Conservation (phyloP, 2,329 filamentous ascomycete species). For the Aurifilum marmelostoma region DNA sequence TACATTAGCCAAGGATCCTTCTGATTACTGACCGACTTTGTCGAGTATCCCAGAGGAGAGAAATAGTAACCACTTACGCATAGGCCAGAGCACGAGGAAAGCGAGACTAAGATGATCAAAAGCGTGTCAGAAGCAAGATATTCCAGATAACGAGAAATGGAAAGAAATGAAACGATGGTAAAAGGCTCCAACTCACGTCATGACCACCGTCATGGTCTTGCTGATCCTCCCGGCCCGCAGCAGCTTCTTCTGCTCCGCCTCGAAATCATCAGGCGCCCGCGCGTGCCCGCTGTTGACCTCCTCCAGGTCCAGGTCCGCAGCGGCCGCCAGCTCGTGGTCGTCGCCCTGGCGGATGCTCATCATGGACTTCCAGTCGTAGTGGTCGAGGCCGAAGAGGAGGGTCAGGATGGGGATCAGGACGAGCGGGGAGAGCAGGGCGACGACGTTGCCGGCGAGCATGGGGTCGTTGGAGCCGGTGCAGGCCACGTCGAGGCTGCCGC, state of each 20-base stretch:
- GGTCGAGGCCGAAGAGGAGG: constrained; percentile 67
- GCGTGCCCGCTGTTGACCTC: constrained; percentile 54
- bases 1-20: not conserved
- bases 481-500: constrained; percentile 68
- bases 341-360: constrained; percentile 75
- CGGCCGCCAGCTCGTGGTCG: constrained; percentile 70
- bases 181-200: constrained; percentile 36
- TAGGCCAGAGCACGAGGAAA: constrained; percentile 84
- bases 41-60: not conserved
- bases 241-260: constrained; percentile 45
- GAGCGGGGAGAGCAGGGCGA: constrained; percentile 75
- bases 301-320: constrained; percentile 68
- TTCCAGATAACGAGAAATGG: too few relatives aligned
- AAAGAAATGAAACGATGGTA: too few relatives aligned
- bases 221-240: constrained; percentile 39
- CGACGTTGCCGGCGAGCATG: constrained; percentile 87
- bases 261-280: constrained; percentile 42
- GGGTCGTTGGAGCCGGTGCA: constrained; percentile 85
- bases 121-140: not conserved
- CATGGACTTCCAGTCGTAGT: constrained; percentile 90
- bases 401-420: constrained; percentile 79
- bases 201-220: constrained; percentile 37
- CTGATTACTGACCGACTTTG: not conserved
- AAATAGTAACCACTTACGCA: constrained; percentile 49
- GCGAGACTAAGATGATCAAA: constrained; percentile 57